Base-by-base conservation (phyloP, 441 rosid genomes). In the Euphorbia schlechtendalii region DNA sequence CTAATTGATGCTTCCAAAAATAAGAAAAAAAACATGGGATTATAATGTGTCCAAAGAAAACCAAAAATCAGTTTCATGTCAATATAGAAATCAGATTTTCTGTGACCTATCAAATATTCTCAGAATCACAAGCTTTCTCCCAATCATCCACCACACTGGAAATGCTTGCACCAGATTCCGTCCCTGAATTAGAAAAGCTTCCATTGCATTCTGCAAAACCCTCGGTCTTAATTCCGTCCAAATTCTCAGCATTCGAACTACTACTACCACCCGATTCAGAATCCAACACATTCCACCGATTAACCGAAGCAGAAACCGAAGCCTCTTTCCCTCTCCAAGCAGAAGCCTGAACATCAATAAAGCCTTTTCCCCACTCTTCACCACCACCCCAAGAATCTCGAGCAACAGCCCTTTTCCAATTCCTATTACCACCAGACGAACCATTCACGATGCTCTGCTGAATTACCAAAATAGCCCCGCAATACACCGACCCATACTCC, bases 61-160 rank as follows among this genome's bases (percentile, higher is more conserved):
- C 34, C 34, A 32, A 32, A 32, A 32, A 32, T 32, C 34, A 32
- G 34, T 32, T 32, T 32, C 34, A 32, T 32, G 34, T 32, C 34
- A 32, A 32, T 2, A 32, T 32, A 3, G 6, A 32, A 32, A 32
- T 32, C 34, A 32, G 34, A 2, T 32, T 32, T 32, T 32, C 53
- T 15, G 59, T 11, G 15, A n/a, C 65, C 49, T 25, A 22, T 21
- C 17, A 38, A 32, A 17, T 32, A 53, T 67, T 68, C 67, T 71
- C 68, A 30, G 36, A 15, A 45, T 76, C 79, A 61, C 48, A 91
- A 67, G 92, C 95, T 68, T 89, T 81, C 78, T 92, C 98, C 98
- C 99, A 95, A 70, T 92, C 93, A 73, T 95, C 98, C 54, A 73
- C 95, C 63, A 90, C 96, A 34, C n/a, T n/a, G n/a, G n/a, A n/a